These are phyloP conservation scores for Thelephora terrestris DNA, from an alignment of 1,284 basidiomycete species.

Conservation along the genomic window DNA sequence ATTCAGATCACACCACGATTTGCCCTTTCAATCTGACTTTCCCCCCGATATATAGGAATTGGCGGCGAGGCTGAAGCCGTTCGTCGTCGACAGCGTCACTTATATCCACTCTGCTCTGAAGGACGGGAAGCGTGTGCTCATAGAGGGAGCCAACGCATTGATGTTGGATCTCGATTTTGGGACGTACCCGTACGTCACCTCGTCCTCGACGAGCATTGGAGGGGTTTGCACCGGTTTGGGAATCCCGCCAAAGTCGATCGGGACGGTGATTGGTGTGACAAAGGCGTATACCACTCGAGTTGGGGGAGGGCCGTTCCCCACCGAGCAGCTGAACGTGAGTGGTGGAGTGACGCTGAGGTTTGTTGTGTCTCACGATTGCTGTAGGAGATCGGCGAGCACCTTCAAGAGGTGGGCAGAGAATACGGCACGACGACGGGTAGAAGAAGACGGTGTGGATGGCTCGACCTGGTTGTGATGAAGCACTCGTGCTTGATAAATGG, in stretches of 20 bases:
- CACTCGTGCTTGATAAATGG: slow-evolving; percentile 95
- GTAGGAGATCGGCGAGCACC: slow-evolving; percentile 73
- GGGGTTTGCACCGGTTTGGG: slow-evolving; percentile 96
- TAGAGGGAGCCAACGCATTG: slow-evolving; percentile 95
- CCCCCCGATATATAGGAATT: slow-evolving; percentile 42
- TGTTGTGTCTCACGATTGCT: neutral
- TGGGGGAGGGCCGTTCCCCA: slow-evolving; percentile 95
- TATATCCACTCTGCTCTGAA: slow-evolving; percentile 80
- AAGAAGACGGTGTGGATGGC: slow-evolving; percentile 90
- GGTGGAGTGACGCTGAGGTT: neutral
- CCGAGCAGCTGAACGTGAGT: slow-evolving; percentile 83
- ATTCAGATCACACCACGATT: slow-evolving; percentile 7
- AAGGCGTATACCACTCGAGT: slow-evolving; percentile 99
- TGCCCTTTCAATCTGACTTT: neutral
- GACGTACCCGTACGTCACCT: slow-evolving; percentile 96
- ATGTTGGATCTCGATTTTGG: slow-evolving; percentile 99
- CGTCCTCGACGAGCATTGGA: slow-evolving; percentile 86
- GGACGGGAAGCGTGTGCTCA: slow-evolving; percentile 73
- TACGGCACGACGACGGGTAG: slow-evolving; percentile 91
- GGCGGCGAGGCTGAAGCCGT: slow-evolving; percentile 79
- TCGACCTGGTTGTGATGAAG: slow-evolving; percentile 91
- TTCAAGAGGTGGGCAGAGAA: slow-evolving; percentile 92
- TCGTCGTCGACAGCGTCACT: slow-evolving; percentile 81
- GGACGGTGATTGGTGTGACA: slow-evolving; percentile 82
- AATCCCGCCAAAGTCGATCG: slow-evolving; percentile 83